phyloP scores from a whole-genome alignment of 345 rosid species.

The Isatis tinctoria region DNA sequence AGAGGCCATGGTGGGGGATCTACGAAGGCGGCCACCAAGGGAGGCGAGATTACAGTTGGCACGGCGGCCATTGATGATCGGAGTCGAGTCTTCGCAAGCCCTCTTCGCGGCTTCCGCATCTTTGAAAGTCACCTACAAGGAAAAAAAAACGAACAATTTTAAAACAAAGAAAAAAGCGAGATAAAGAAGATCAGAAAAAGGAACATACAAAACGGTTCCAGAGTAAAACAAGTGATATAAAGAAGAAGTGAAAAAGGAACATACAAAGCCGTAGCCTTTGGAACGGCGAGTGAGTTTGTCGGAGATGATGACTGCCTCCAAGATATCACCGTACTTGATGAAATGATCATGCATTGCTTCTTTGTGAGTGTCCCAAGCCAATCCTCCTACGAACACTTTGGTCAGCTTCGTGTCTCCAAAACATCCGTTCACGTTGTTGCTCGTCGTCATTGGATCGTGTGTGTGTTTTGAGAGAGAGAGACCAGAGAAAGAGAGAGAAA shows the following conservation, averaged over 20 bases:
- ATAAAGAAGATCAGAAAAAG: neutral
- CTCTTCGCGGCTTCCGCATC: constrained; percentile 78
- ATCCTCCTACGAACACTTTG: constrained; percentile 94
- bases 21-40: constrained; percentile 81
- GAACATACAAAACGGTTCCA: too few species aligned
- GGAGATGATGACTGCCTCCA: constrained; percentile 92
- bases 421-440: constrained; percentile 46
- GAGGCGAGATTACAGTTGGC: constrained; percentile 97
- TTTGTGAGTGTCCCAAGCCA: constrained; percentile 95
- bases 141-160: neutral
- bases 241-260: neutral
- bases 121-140: constrained; percentile 79
- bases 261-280: constrained; percentile 97
- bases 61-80: constrained; percentile 86
- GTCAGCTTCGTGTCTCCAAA: constrained; percentile 92
- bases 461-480: neutral
- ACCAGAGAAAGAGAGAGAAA: constrained; percentile 1
- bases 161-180: neutral
- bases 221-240: too few species aligned
- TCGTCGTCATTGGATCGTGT: constrained; percentile 37
- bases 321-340: constrained; percentile 83
- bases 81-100: constrained; percentile 85
- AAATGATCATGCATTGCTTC: constrained; percentile 83
- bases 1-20: constrained; percentile 45
- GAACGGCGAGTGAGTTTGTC: constrained; percentile 91